phyloP scores from a whole-genome alignment of 257 asterid species.

The Catharanthus roseus region DNA sequence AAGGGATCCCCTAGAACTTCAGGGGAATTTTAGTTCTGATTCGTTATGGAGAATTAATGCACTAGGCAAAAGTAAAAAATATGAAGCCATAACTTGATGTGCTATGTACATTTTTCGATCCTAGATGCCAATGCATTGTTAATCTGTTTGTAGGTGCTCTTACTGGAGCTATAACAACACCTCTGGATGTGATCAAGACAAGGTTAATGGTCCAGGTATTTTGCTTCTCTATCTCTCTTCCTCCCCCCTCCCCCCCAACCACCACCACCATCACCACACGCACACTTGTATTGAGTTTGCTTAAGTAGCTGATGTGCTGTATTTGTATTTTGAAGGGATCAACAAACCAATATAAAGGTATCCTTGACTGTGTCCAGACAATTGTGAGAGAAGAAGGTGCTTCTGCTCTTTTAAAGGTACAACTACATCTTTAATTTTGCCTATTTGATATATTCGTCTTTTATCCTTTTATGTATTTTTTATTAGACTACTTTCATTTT shows the following conservation, averaged over 20 bases:
- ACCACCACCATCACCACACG: too few relatives aligned
- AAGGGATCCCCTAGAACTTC: not conserved
- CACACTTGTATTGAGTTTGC: slow-evolving; percentile 9
- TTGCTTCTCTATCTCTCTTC: slow-evolving; percentile 10
- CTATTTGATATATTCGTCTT: not conserved
- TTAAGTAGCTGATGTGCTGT: slow-evolving; percentile 10
- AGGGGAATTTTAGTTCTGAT: not conserved
- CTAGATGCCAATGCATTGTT: not conserved
- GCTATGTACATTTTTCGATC: not conserved
- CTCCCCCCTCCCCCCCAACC: too few relatives aligned
- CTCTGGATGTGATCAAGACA: slow-evolving; percentile 94
- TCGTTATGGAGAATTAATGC: not conserved
- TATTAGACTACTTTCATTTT: not conserved
- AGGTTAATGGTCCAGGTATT: slow-evolving; percentile 94
- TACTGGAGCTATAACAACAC: slow-evolving; percentile 96
- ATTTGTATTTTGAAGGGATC: slow-evolving; percentile 56
- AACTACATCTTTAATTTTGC: not conserved
- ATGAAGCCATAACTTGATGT: not conserved
- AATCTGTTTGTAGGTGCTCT: slow-evolving; percentile 56
- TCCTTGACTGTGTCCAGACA: slow-evolving; percentile 73
- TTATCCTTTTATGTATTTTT: not conserved
- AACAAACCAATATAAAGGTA: slow-evolving; percentile 72
- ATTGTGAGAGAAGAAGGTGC: slow-evolving; percentile 84
- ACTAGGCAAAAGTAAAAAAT: not conserved
- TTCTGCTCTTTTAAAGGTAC: slow-evolving; percentile 73